phyloP scores from a whole-genome alignment of 2,329 filamentous ascomycete species.

The Diaporthe velutina region DNA sequence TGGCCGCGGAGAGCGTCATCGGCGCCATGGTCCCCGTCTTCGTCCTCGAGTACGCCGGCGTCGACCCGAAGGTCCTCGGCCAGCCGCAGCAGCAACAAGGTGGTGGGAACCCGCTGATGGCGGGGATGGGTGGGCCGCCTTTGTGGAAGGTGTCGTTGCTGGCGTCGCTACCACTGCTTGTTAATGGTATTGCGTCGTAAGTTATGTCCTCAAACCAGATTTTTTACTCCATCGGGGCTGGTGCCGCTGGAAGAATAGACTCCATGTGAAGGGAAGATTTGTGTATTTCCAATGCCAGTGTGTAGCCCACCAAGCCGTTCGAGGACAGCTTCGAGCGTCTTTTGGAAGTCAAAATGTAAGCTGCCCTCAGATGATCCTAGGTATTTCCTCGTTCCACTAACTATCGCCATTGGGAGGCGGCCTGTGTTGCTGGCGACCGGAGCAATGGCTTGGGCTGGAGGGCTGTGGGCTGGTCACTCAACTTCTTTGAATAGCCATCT shows the following conservation, averaged over 20 bases:
- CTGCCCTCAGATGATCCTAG: neutral
- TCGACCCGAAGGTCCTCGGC: slow-evolving; percentile 48
- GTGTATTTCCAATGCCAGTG: neutral
- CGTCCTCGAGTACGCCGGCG: slow-evolving; percentile 51
- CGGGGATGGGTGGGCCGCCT: slow-evolving; percentile 45
- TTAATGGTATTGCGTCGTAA: slow-evolving; percentile 48
- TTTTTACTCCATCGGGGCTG: neutral
- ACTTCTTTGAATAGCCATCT: slow-evolving; percentile 45
- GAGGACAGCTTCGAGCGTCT: neutral
- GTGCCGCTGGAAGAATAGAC: too few species aligned
- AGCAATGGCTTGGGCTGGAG: slow-evolving; percentile 46
- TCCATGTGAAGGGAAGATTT: fast-evolving
- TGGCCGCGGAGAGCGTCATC: slow-evolving; percentile 47
- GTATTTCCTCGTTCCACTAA: slow-evolving; percentile 49
- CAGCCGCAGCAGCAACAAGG: slow-evolving; percentile 43
- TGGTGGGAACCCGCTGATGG: slow-evolving; percentile 40
- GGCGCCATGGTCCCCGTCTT: slow-evolving; percentile 51
- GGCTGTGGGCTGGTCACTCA: slow-evolving; percentile 49
- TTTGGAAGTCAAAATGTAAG: too few species aligned
- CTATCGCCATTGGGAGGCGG: slow-evolving; percentile 48
- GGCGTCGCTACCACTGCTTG: slow-evolving; percentile 47
- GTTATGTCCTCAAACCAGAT: neutral
- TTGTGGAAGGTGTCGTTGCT: slow-evolving; percentile 48
- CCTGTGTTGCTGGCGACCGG: slow-evolving; percentile 48
- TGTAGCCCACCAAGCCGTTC: neutral